These are phyloP conservation scores for Eucalyptus marginata DNA, from an alignment of 345 rosid genomes.

Conservation along the genomic window DNA sequence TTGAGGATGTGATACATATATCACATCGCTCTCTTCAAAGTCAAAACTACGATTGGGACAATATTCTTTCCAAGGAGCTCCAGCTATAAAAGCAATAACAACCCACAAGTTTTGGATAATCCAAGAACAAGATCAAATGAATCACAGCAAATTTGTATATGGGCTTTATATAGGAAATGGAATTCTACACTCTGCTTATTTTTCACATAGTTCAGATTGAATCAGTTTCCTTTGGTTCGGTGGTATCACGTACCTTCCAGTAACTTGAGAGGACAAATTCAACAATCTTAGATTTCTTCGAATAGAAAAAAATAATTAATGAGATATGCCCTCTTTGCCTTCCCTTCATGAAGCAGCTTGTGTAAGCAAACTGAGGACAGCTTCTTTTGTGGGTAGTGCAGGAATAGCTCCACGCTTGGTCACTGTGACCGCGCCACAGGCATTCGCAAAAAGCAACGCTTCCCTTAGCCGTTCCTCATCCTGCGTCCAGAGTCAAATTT, in stretches of 20 bases:
- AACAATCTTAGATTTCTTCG: too few relatives aligned
- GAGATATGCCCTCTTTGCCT: not conserved
- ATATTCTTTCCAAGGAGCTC: not conserved
- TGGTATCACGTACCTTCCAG: too few relatives aligned
- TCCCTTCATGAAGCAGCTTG: not conserved
- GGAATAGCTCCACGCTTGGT: conserved; percentile 97
- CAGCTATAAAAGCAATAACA: not conserved
- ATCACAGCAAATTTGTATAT: not conserved
- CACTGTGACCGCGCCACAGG: conserved; percentile 79
- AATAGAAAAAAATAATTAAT: not conserved
- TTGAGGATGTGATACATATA: too few relatives aligned
- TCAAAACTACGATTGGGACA: not conserved
- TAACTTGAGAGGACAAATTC: too few relatives aligned
- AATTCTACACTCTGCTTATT: not conserved
- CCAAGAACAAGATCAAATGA: not conserved
- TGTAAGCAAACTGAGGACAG: conserved; percentile 38
- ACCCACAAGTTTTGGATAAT: not conserved
- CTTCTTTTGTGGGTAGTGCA: conserved; percentile 63
- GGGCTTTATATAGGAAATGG: not conserved
- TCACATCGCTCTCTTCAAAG: too few relatives aligned
- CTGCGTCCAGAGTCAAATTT: conserved; percentile 12
- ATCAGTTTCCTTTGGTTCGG: too few relatives aligned
- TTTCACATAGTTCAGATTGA: not conserved
- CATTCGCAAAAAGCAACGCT: conserved; percentile 75
- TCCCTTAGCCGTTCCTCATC: conserved; percentile 70